phyloP scores from a whole-genome alignment of 2,329 filamentous ascomycete species.

The Arthrobotrys sphaeroides region DNA sequence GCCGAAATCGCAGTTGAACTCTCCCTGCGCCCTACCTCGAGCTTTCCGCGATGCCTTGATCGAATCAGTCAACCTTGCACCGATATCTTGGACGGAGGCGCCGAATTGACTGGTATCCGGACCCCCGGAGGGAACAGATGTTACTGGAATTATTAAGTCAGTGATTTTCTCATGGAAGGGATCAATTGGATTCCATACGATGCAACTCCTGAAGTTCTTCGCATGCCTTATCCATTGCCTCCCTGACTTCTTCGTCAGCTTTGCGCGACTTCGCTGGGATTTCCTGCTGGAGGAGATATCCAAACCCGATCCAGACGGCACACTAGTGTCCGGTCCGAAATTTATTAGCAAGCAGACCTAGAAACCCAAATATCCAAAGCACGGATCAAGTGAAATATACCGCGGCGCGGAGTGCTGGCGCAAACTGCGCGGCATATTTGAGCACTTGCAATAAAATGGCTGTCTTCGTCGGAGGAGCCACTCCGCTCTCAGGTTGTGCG shows the following conservation, averaged over 20 bases:
- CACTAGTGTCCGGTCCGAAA: not conserved
- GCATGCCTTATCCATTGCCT: not conserved
- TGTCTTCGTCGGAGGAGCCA: not conserved
- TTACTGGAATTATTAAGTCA: not conserved
- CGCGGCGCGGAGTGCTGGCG: not conserved
- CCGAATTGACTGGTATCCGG: not conserved
- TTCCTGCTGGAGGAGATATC: not conserved
- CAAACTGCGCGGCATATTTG: not conserved
- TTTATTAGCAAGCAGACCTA: not conserved
- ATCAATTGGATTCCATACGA: not conserved
- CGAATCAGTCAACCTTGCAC: not conserved
- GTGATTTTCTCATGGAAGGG: not conserved
- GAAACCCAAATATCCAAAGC: not conserved
- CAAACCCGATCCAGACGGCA: not conserved
- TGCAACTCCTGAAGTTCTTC: not conserved
- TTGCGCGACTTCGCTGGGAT: not conserved
- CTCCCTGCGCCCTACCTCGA: not conserved
- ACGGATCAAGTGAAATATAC: not conserved
- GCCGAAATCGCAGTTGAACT: not conserved
- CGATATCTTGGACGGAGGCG: not conserved
- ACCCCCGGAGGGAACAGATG: not conserved
- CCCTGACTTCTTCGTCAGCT: not conserved
- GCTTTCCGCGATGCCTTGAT: not conserved
- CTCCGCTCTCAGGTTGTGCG: not conserved
- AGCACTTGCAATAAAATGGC: not conserved